Evolutionary conservation across 345 rosid genomes (phyloP), one percentile per base, ranked within the genome.

Genomic region (Linum tenue): DNA sequence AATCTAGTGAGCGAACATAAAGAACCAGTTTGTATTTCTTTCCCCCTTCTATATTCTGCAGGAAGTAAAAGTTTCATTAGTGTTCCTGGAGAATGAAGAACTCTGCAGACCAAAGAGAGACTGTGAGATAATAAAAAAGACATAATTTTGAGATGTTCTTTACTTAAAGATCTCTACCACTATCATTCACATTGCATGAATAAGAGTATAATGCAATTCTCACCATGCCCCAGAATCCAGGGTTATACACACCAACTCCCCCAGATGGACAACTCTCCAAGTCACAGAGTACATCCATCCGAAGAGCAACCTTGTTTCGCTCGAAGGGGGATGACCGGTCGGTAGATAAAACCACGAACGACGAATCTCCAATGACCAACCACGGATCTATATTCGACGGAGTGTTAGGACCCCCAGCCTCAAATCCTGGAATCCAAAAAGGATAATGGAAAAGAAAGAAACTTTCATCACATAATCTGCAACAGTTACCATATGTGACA

Each of bases 211-310:
- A 50, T 48, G 14, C 6, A 66, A 50, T 56, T 70, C 89, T 82
- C 75, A 94, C 99, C 99, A 94, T 91, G 74, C 97, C 99, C 97
- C 97, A 91, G 69, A 79, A 95, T 67, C 99, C 96, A 2, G 99
- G 99, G 71, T 91, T 91, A 70, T 82, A 88, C 40, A 91, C 75
- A 67, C 99, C 99, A 14, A 89, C 97, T 56, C 99, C 97, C 44
- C 86, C 90, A 67, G 73, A 76, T 40, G 92, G 96, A 73, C 99
- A 91, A 8, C 83, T 85, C 57, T 73, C 22, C 7, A 62, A 75
- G 75, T 83, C 85, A 78, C 99, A 95, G 51, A 91, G 87, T 64
- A 91, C 96, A 58, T 94, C 96, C 87, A 94, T 81, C 75, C 74
- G 77, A 12, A 94, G 85, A 1, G 99, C 99, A 51, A 91, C 68